Evolutionary conservation across 352 stramenopile genomes (phyloP), one percentile per base, ranked within the genome.

Genomic region (Elongisporangium anandrum): DNA sequence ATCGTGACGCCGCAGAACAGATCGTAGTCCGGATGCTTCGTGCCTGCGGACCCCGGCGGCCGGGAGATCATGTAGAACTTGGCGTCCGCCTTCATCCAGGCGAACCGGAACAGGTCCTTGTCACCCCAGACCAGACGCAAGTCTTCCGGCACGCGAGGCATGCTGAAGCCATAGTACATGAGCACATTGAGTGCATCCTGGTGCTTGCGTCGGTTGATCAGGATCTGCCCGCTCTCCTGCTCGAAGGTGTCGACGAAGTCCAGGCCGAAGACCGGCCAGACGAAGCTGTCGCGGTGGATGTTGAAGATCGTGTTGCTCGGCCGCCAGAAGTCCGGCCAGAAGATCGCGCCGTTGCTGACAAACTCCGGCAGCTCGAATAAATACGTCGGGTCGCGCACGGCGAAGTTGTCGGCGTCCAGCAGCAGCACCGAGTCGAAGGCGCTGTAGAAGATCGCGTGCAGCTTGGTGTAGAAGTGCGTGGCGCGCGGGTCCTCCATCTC

Each of bases 271-370:
- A 89, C 58, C n/a, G 87, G 66, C 84, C 84, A 94, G 1, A 92
- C 67, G 26, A 94, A 70, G 29, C 70, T 90, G 3, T 63, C 69
- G 16, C 57, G 57, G 41, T 90, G 79, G 48, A 94, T 78, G 59
- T 90, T 87, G 63, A 94, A 94, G 20, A 92, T 88, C 9, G 82
- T 90, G 34, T 86, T 76, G 39, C 70, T 68, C 0, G 77, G 62
- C 7, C 69, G 69, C 84, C 84, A 94, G 59, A 85, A 94, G 50
- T 94, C 84, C 4, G 84, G 84, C 84, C 84, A 94, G 65, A 94
- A 94, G 9, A 94, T 63, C 6, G 84, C 81, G 0, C 84, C 84
- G 0, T 61, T 76, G 34, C 52, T 20, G 12, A 48, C 49, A 49
- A 88, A 94, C 57, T 86, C 64, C 1, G 47, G 21, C 9, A 68